Evolutionary conservation across 345 rosid species (phyloP), one percentile per base, ranked within the genome.

Genomic region (Triadica sebifera): DNA sequence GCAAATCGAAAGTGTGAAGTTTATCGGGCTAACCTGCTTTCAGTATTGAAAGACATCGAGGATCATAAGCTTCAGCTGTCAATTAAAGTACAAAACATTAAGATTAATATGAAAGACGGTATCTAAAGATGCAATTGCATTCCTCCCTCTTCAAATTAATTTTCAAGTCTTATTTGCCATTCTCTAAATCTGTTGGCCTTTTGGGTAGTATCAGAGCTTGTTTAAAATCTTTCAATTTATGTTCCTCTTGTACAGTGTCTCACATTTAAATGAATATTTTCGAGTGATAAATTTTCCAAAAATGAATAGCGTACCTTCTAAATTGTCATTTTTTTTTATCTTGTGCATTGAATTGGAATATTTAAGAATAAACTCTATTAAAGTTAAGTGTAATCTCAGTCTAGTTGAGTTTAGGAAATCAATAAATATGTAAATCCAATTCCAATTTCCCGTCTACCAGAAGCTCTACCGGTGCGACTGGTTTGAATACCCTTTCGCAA

Each of bases 1-100:
- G 81, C 86, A 63, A 83, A 68, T 67, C 78, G 76, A 39, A 81
- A 77, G 74, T 81, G 88, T 64, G 88, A 83, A 69, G 80, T 75
- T 46, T 57, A 56, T 24, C 52, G 65, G 50, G 74, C 74, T 22
- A 86, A 81, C 67, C 66, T 86, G 77, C 82, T 84, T 64, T 83
- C 84, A 22, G 74, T 86, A 19, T 69, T 86, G 74, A 86, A 78
- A 69, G 89, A 86, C 74, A 76, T 86, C 12, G 89, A 86, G 80
- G 86, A 84, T 72, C 87, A 86, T 73, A 86, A 83, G 65, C 85
- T 81, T 61, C 87, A 79, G 73, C 50, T 86, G 73, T 80, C 89
- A 22, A 84, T 80, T 60, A 80, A 81, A 80, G 89, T 81, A 71
- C 85, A 84, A 73, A 86, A 74, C 72, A 78, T 80, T 50, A 86